Evolutionary conservation across 202 grass and related monocot genomes (phyloP).

Genomic region (Zizania palustris): DNA sequence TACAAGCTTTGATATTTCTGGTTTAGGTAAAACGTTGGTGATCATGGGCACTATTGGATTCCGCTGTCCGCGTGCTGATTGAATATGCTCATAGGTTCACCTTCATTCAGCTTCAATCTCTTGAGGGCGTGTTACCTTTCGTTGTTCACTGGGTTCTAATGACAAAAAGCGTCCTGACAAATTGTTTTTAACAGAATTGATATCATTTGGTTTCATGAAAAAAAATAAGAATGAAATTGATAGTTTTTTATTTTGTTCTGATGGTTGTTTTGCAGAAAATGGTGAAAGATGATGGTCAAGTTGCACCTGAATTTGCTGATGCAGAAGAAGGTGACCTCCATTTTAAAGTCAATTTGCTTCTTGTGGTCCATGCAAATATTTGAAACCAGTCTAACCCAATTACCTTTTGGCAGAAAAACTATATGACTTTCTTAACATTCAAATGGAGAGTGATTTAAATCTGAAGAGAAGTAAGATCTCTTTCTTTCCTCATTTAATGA

Average conservation of each 20-base stretch:
- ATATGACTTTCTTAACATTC: slow-evolving; percentile 71
- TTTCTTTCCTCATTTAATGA: neutral
- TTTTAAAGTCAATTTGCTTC: neutral
- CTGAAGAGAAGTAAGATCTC: slow-evolving; percentile 70
- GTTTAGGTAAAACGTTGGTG: neutral
- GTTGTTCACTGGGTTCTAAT: slow-evolving; percentile 8
- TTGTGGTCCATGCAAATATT: slow-evolving; percentile 8
- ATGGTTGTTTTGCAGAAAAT: slow-evolving; percentile 64
- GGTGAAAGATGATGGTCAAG: slow-evolving; percentile 61
- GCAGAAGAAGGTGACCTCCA: slow-evolving; percentile 61
- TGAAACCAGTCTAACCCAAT: slow-evolving; percentile 23
- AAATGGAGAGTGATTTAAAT: slow-evolving; percentile 90
- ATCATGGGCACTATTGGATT: neutral
- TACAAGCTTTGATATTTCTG: neutral
- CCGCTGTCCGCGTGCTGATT: neutral
- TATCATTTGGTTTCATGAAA: neutral
- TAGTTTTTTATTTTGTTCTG: neutral
- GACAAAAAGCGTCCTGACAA: neutral
- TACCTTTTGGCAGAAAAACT: slow-evolving; percentile 70
- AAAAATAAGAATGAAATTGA: too few relatives aligned
- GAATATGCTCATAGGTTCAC: neutral
- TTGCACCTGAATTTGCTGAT: slow-evolving; percentile 85
- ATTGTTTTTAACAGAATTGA: slow-evolving; percentile 14
- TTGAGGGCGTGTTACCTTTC: neutral
- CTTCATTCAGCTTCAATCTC: neutral